Base-by-base conservation (phyloP, 129 eudicot genomes). In the Scalesia atractyloides region DNA sequence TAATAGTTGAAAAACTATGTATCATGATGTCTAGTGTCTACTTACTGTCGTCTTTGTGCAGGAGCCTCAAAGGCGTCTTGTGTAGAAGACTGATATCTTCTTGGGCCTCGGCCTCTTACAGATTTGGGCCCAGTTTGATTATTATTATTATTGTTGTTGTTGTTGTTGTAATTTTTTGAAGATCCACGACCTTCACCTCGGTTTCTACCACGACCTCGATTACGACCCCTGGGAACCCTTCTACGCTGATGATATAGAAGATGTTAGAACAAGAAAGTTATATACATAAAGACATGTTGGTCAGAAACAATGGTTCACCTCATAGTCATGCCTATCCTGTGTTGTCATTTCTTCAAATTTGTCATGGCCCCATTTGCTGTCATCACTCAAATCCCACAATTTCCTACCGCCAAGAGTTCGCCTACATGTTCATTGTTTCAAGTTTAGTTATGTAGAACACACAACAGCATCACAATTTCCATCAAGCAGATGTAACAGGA, bases 301-400 rank as follows among this genome's bases (percentile, higher is more conserved):
- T 19, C 41, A 18, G 0, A 41, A 41, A 41, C 46, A 66, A 64
- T 16, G 14, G 56, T 49, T 81, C 69, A 95, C 99, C 96, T 88
- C 90, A 8, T 86, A 91, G 76, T 79, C 77, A 71, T 70, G 85
- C 60, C 91, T 83, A 77, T 86, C 97, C 61, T 85, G 87, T 61
- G 69, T 66, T 64, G 86, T 72, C 84, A 95, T 72, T 78, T 95
- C 97, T 79, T 90, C 99, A 73, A 95, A 95, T 81, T 95, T 95
- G 88, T 95, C 99, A 80, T 95, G 99, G 26, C 99, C 97, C 99
- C 99, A 95, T 86, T 90, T 95, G 76, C 85, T 88, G 19, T 95
- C 91, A 84, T 95, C 97, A 74, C 88, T 95, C 33, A 94, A 83
- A 75, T 90, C 99, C 99, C 99, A 95, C 73, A 90, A 83, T 68